These are phyloP conservation scores for Gossypium anomalum DNA, from an alignment of 345 rosid genomes.

Conservation along the genomic window DNA sequence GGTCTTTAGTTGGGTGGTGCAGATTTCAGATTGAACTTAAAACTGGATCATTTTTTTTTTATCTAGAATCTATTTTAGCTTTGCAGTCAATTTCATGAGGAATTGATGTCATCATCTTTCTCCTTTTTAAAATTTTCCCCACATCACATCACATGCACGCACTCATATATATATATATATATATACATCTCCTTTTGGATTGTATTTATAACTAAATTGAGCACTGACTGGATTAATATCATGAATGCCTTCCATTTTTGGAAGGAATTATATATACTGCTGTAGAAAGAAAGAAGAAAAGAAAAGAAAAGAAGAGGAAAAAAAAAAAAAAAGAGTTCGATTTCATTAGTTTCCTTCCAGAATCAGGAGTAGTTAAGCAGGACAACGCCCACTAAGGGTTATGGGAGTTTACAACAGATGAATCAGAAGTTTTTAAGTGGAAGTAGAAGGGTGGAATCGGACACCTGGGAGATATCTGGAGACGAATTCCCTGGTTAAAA, in stretches of 20 bases:
- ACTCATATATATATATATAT: too few relatives aligned
- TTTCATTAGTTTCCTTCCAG: conserved; percentile 3
- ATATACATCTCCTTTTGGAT: too few relatives aligned
- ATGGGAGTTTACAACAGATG: neutral
- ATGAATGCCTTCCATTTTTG: too few relatives aligned
- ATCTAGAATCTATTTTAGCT: too few relatives aligned
- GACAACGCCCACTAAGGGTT: neutral
- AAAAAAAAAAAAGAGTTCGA: neutral
- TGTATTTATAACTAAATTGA: too few relatives aligned
- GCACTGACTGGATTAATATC: too few relatives aligned
- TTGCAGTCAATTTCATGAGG: too few relatives aligned
- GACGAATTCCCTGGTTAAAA: conserved; percentile 44
- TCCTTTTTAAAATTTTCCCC: too few relatives aligned
- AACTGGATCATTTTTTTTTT: too few relatives aligned
- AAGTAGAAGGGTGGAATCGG: conserved; percentile 27
- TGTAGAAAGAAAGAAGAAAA: neutral
- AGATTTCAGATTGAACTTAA: neutral
- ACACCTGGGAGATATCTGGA: conserved; percentile 43
- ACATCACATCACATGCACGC: too few relatives aligned
- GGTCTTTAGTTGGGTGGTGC: neutral
- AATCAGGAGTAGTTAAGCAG: neutral
- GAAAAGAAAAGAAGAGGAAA: neutral
- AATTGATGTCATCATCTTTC: too few relatives aligned
- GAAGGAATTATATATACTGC: too few relatives aligned
- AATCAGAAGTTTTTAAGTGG: neutral